Evolutionary conservation across 208 protist genomes (phyloP).

Genomic region (Leptomonas pyrrhocoris): DNA sequence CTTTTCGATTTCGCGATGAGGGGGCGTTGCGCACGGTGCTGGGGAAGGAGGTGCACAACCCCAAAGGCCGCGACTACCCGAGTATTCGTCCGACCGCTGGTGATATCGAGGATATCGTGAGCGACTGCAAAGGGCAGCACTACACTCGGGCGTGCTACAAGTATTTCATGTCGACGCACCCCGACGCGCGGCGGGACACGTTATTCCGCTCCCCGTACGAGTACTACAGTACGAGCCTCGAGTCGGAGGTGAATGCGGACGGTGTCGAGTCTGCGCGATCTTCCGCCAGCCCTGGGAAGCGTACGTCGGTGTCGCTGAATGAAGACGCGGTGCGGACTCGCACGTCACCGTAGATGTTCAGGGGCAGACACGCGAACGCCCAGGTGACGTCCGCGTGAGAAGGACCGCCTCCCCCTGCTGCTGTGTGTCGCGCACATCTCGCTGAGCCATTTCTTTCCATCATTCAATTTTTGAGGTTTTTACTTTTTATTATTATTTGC

Average conservation of each 20-base stretch:
- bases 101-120: slow-evolving; percentile 89
- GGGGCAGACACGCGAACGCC: not conserved
- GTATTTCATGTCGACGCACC: slow-evolving; percentile 91
- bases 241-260: slow-evolving; percentile 35
- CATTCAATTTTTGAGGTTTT: too few species aligned
- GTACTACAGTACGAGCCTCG: slow-evolving; percentile 76
- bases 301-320: slow-evolving; percentile 35
- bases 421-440: too few species aligned
- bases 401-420: too few species aligned
- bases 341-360: slow-evolving; percentile 15
- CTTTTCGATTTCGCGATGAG: slow-evolving; percentile 88
- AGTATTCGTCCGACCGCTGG: slow-evolving; percentile 43
- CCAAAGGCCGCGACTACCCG: slow-evolving; percentile 51
- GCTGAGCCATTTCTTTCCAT: too few species aligned
- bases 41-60: slow-evolving; percentile 57
- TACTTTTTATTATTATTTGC: not conserved
- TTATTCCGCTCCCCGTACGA: slow-evolving; percentile 90
- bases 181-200: slow-evolving; percentile 73
- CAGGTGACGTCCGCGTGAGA: not conserved
- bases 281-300: slow-evolving; percentile 21
- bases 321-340: slow-evolving; percentile 58
- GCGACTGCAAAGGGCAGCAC: slow-evolving; percentile 86
- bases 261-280: slow-evolving; percentile 19
- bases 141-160: slow-evolving; percentile 92
- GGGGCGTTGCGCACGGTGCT: slow-evolving; percentile 57